Evolutionary conservation across 2,329 filamentous ascomycete species (phyloP), one percentile per base, ranked within the genome.

Genomic region (Colletotrichum plurivorum): DNA sequence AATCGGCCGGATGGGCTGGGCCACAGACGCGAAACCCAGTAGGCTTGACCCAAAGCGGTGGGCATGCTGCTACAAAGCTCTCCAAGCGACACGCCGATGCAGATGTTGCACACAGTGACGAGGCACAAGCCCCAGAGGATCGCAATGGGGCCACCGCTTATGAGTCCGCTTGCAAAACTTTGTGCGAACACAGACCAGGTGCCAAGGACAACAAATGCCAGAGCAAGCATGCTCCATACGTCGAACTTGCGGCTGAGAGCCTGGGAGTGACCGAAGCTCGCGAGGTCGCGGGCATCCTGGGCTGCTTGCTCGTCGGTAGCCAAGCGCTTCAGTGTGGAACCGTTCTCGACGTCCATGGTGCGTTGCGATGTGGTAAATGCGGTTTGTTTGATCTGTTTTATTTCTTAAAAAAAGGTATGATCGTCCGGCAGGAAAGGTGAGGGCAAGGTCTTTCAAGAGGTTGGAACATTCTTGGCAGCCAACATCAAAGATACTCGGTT

Each of bases 121-220:
- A 88, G 80, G 3, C 80, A 76, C 6, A 88, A 77, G 1, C 87
- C 86, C 86, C 87, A 89, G 62, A 89, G 82, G 45, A 89, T 87
- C 45, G 81, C 82, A 16, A 88, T 79, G 0, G 87, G 83, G 0
- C 86, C 87, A 46, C 87, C 87, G 65, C 84, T 87, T 16, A 79
- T 82, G 45, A 89, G 80, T 3, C 86, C 87, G 67, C 81, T 85
- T 61, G 31, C 41, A 43, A 64, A 54, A 2, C 62, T 46, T 73
- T 89, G 86, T 0, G 87, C 87, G 70, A 88, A 86, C 0, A 86
- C 88, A 0, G 85, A 86, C 81, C 87, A 89, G 5, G 87, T 89
- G 67, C 87, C 87, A 36, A 89, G 78, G 15, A 89, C 85, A 67
- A 83, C 87, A 68, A 89, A 88, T 31, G 87, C 84, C 20, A 89